A percentile compares a stretch with the other conserved stretches of the same genome.
Evolutionary conservation across 1,139 yeast species (phyloP).

Genomic region (Saccharomyces pastorianus): DNA sequence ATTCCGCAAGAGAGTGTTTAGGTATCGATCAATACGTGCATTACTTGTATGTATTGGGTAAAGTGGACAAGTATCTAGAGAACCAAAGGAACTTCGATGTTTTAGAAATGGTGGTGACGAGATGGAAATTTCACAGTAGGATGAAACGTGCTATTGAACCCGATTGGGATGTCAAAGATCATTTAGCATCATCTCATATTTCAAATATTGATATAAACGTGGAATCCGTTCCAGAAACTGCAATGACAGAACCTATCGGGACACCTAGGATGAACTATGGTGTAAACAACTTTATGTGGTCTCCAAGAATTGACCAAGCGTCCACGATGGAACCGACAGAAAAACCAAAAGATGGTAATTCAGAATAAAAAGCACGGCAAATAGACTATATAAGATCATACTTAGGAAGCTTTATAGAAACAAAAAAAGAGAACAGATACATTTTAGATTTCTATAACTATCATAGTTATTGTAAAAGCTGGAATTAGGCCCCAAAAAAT

Average conservation of each 20-base stretch:
- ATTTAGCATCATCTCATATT: neutral
- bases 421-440: neutral
- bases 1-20: constrained; percentile 62
- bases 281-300: constrained; percentile 26
- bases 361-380: neutral
- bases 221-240: neutral
- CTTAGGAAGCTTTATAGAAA: neutral
- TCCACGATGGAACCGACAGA: neutral
- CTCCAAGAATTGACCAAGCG: constrained; percentile 13
- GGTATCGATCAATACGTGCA: constrained; percentile 69
- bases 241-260: constrained; percentile 4
- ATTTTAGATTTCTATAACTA: too few relatives aligned
- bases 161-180: neutral
- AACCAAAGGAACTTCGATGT: constrained; percentile 44
- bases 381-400: neutral
- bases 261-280: constrained; percentile 25
- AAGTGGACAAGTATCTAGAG: constrained; percentile 48
- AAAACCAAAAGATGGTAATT: neutral
- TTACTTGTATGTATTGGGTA: constrained; percentile 52
- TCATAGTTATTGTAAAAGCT: too few relatives aligned
- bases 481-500: neutral
- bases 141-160: constrained; percentile 7
- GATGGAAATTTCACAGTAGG: constrained; percentile 44
- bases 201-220: neutral
- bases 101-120: constrained; percentile 48